These are phyloP conservation scores for Tulasnella sp. DNA, from an alignment of 768 basidiomycete genomes.

Conservation along the genomic window DNA sequence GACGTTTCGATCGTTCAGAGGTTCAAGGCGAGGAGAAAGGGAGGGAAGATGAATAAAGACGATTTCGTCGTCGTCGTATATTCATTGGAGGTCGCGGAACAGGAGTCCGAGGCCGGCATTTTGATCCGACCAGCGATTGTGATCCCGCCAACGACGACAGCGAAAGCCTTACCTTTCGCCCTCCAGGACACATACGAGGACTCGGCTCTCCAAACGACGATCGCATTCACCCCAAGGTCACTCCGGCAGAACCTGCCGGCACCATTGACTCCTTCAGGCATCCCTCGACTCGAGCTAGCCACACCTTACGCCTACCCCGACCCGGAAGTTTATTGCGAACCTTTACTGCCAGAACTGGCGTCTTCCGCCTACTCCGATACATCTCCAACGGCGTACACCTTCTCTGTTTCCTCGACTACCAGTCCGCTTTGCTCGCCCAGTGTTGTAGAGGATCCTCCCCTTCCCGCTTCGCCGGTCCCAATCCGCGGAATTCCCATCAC, in stretches of 20 bases:
- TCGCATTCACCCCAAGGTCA: background rate
- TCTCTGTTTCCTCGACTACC: background rate
- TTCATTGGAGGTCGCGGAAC: background rate
- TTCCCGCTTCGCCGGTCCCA: background rate
- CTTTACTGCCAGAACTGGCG: background rate
- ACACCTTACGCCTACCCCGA: background rate
- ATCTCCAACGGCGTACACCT: background rate
- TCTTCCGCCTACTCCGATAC: background rate
- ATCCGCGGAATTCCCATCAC: background rate
- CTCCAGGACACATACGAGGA: background rate
- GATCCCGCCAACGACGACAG: background rate
- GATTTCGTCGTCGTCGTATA: conserved; percentile 20
- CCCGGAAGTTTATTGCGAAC: background rate
- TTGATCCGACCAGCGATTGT: background rate
- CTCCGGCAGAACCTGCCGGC: background rate
- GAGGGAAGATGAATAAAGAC: background rate
- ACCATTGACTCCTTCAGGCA: background rate
- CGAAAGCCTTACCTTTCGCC: background rate
- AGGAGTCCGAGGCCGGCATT: background rate
- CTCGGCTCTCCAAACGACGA: background rate
- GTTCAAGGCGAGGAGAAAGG: conserved; percentile 3
- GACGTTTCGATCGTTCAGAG: conserved; percentile 15
- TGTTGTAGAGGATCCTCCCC: background rate
- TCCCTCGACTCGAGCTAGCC: background rate
- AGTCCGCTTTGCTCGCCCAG: background rate